Percentiles rank a stretch among this genome's conserved stretches.
Conservation (phyloP, 352 stramenopile species). For the Phytophthora melonis region DNA sequence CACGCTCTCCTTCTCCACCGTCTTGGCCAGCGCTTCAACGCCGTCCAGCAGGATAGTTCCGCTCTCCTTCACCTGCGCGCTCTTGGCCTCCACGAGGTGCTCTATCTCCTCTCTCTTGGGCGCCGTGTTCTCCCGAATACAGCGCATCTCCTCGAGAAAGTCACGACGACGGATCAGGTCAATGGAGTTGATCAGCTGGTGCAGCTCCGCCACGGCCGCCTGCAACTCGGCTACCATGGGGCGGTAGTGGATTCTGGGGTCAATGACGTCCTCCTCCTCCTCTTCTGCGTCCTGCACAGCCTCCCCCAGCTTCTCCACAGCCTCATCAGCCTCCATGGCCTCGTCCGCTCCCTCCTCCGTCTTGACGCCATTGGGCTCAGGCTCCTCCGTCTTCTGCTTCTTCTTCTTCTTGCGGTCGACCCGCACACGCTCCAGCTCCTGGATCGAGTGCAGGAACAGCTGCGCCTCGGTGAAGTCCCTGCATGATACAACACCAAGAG, state of each 20-base stretch:
- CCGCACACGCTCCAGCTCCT: slow-evolving; percentile 76
- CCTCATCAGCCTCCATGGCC: slow-evolving; percentile 33
- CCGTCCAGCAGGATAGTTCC: slow-evolving; percentile 78
- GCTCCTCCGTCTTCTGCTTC: slow-evolving; percentile 28
- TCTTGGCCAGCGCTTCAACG: slow-evolving; percentile 73
- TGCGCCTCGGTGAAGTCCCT: slow-evolving; percentile 89
- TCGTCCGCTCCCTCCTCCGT: slow-evolving; percentile 42
- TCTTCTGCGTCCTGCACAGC: slow-evolving; percentile 36
- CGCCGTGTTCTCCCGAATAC: slow-evolving; percentile 86
- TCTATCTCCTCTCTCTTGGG: slow-evolving; percentile 84
- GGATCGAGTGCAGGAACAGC: slow-evolving; percentile 85
- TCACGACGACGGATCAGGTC: slow-evolving; percentile 82
- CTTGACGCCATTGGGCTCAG: slow-evolving; percentile 35
- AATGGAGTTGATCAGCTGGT: slow-evolving; percentile 91
- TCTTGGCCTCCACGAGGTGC: slow-evolving; percentile 82
- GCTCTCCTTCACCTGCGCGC: slow-evolving; percentile 77
- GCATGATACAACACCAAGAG: neutral
- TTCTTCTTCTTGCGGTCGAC: slow-evolving; percentile 69
- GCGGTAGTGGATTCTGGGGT: slow-evolving; percentile 86
- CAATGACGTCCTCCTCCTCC: slow-evolving; percentile 83
- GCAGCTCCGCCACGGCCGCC: slow-evolving; percentile 75
- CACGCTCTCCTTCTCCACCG: slow-evolving; percentile 82
- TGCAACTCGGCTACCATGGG: slow-evolving; percentile 88
- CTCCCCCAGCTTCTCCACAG: slow-evolving; percentile 33
- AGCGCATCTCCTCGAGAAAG: slow-evolving; percentile 89